Evolutionary conservation across 352 stramenopile genomes (phyloP), one percentile per base, ranked within the genome.

Genomic region (Phytopythium delawarense): DNA sequence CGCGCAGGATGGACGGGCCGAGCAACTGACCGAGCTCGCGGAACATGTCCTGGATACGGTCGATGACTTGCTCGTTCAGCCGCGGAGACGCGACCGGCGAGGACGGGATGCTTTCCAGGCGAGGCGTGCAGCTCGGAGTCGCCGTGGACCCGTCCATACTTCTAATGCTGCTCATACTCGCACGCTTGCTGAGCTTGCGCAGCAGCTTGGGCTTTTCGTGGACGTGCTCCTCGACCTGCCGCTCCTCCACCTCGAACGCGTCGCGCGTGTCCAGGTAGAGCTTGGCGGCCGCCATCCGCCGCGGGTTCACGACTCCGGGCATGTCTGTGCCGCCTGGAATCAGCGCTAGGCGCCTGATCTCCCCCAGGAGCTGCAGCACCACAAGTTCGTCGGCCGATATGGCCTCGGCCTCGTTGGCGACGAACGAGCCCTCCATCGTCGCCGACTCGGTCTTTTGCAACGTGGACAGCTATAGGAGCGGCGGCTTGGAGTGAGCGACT

Each of bases 211-310:
- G 75, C 13, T 66, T 75, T 21, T 76, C 70, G 3, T 66, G 64
- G 20, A 77, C 37, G 44, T 76, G 65, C 54, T 76, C 63, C 49
- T 91, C 79, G 18, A 89, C 71, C 39, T 78, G 59, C 12, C 75
- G 68, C 54, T 92, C 80, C 46, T 88, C 79, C 0, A 71, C 78
- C 58, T 92, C 79, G 50, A 89, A 92, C 11, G 80, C 81, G 57
- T 92, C 80, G 32, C 83, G 80, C 20, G 80, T 92, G 65, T 90
- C 80, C 20, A 92, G 69, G 59, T 89, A 92, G 51, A 92, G 69
- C 65, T 87, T 87, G 25, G 82, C 80, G 3, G 82, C 82, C 9
- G 81, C 79, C n/a, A 78, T 71, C 48, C 87, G 69, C 2, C 75
- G 66, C 48, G 75, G 63, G 34, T 76, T 84, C 0, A 67, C 39